Evolutionary conservation across 2,329 filamentous ascomycete genomes (phyloP), one percentile per base, ranked within the genome.

Genomic region (Exophiala sp.): DNA sequence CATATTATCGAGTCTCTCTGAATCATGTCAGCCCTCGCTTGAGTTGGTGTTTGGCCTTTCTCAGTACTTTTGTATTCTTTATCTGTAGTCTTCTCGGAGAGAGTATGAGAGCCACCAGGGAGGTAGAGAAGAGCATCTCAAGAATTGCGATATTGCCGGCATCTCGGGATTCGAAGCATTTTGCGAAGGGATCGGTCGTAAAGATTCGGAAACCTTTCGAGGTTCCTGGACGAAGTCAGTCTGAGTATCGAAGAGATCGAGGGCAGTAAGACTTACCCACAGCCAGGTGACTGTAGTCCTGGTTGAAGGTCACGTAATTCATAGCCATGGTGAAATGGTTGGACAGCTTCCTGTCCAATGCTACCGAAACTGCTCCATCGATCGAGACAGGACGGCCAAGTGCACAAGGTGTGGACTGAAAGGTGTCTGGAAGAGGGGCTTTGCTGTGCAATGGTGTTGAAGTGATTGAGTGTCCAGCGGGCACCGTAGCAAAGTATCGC

Each of bases 301-400:
- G 94, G 74, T 99, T 99, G 75, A 97, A 99, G 39, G 92, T 96
- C 66, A 99, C 90, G 75, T 95, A 99, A 74, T 99, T 99, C 78
- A 97, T 90, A 45, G 85, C 75, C 85, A 89, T 89, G 57, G 69
- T 79, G 60, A 57, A 49, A 39, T 18, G 20, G 24, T 18, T 7
- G 47, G 44, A 51, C 57, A 54, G 53, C 47, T 59, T 24, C 35
- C 14, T 18, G 45, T 40, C 35, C 11, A 44, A 21, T 49, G 57
- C 52, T 55, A 52, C 48, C 43, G 35, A 32, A 21, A 47, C 38
- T 21, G 21, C 47, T 45, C 54, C 57, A 59, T 59, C 40, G 50
- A 52, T 42, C 14, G 12, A 41, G 35, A 38, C 35, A 3, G 11
- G 35, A 38, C 2, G 33, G 35, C 3, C 3, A 4, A 38, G 10